phyloP scores from a whole-genome alignment of 2,329 filamentous ascomycete species.

The Cordyceps cicadae region DNA sequence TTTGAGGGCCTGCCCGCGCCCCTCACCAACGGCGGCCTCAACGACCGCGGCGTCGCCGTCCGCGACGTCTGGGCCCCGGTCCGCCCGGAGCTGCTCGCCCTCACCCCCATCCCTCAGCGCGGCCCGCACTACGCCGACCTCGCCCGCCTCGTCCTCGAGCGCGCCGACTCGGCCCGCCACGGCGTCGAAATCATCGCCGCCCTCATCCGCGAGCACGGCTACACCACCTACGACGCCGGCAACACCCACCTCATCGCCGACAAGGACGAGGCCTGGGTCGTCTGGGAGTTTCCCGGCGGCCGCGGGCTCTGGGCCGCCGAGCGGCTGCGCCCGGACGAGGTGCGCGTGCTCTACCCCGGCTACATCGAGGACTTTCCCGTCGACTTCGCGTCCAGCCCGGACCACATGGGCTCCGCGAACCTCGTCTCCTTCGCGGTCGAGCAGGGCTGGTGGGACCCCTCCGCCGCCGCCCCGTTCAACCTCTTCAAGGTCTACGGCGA shows the following conservation, averaged over 20 bases:
- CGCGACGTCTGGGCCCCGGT: constrained; percentile 34
- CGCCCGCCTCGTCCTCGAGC: constrained; percentile 30
- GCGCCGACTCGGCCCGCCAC: constrained; percentile 30
- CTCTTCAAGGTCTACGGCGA: constrained; percentile 20
- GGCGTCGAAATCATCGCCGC: constrained; percentile 34
- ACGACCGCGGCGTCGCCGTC: constrained; percentile 32
- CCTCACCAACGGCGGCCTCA: constrained; percentile 35
- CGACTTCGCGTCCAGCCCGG: constrained; percentile 16
- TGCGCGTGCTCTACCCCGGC: constrained; percentile 21
- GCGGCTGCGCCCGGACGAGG: constrained; percentile 17
- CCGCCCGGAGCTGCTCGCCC: constrained; percentile 29
- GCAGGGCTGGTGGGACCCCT: constrained; percentile 21
- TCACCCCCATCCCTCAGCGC: constrained; percentile 32
- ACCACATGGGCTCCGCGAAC: constrained; percentile 21
- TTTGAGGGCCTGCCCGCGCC: constrained; percentile 35
- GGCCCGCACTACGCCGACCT: constrained; percentile 34
- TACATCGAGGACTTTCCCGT: constrained; percentile 22
- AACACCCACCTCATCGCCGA: constrained; percentile 34
- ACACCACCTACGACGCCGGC: constrained; percentile 31
- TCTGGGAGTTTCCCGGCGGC: constrained; percentile 23
- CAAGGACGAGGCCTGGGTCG: constrained; percentile 22
- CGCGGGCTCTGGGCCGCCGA: constrained; percentile 21
- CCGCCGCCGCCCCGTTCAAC: constrained; percentile 19
- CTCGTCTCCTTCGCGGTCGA: constrained; percentile 21
- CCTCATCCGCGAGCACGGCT: constrained; percentile 30